These are phyloP conservation scores for Neurospora sp. DNA, from an alignment of 495 filamentous ascomycete species.

Conservation along the genomic window DNA sequence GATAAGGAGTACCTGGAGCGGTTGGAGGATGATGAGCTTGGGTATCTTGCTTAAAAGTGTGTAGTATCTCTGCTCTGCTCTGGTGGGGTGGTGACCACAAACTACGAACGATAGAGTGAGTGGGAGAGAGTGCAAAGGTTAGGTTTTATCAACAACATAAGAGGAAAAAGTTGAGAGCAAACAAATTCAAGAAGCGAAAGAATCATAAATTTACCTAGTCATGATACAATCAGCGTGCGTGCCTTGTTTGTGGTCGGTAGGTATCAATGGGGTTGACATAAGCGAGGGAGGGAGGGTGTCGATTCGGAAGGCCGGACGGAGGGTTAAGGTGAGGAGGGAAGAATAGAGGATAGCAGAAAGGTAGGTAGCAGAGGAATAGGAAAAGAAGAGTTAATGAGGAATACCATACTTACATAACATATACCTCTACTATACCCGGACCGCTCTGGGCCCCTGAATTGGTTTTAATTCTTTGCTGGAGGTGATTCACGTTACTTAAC, in stretches of 20 bases:
- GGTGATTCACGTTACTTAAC: too few species aligned
- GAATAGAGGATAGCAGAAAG: not conserved
- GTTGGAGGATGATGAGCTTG: constrained; percentile 84
- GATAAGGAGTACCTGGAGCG: constrained; percentile 99
- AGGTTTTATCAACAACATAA: not conserved
- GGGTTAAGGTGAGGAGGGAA: not conserved
- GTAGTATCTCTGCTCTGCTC: too few species aligned
- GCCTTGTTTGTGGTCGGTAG: not conserved
- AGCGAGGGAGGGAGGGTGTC: not conserved
- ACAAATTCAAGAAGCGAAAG: not conserved
- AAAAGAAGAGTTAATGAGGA: not conserved
- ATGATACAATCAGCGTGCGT: not conserved
- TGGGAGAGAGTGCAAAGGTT: too few species aligned
- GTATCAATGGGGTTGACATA: not conserved
- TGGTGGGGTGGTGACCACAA: too few species aligned
- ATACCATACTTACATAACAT: not conserved
- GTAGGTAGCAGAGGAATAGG: not conserved
- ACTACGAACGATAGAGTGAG: too few species aligned
- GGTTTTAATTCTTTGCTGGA: too few species aligned
- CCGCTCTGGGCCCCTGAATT: too few species aligned
- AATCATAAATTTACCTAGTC: not conserved
- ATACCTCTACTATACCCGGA: not conserved
- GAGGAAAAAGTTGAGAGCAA: not conserved
- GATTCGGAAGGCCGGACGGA: not conserved
- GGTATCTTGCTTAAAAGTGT: constrained; percentile 62